Evolutionary conservation across 176 grass and related monocot genomes (phyloP).

Genomic region (Saccharum officinarum): DNA sequence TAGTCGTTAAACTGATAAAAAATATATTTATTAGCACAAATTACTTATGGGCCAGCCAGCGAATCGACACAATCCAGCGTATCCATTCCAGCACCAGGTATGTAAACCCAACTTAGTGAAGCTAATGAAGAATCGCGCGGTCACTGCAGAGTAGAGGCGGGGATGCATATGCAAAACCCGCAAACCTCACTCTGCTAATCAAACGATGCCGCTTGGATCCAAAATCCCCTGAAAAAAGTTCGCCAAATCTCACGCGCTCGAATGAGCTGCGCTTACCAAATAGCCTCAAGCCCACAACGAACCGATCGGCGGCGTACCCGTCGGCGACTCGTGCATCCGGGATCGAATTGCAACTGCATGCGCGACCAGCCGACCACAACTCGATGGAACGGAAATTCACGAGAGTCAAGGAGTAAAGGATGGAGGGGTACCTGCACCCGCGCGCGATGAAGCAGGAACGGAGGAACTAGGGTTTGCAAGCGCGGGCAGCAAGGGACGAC

Average conservation of each 20-base stretch:
- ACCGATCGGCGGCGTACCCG: background rate
- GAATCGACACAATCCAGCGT: background rate
- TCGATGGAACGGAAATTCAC: background rate
- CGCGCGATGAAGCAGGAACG: background rate
- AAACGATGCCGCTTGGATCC: background rate
- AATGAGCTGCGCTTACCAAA: background rate
- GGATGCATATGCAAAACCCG: too few relatives aligned
- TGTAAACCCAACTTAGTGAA: too few relatives aligned
- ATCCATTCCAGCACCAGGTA: background rate
- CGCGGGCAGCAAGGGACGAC: too few relatives aligned
- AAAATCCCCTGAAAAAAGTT: background rate
- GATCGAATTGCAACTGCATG: background rate
- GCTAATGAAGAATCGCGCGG: too few relatives aligned
- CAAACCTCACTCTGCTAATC: background rate
- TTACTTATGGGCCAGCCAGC: background rate
- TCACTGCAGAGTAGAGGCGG: background rate
- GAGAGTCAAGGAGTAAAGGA: background rate
- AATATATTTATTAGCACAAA: too few relatives aligned
- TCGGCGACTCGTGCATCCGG: background rate
- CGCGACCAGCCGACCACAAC: background rate
- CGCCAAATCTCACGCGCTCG: background rate
- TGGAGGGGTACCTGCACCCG: background rate
- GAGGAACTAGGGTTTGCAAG: background rate
- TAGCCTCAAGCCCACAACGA: background rate
- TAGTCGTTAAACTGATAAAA: too few relatives aligned